A percentile compares a stretch with the other conserved stretches of the same genome.
These are phyloP conservation scores for Ustilago xerochloae DNA, from an alignment of 1,284 basidiomycete genomes.

Conservation along the genomic window DNA sequence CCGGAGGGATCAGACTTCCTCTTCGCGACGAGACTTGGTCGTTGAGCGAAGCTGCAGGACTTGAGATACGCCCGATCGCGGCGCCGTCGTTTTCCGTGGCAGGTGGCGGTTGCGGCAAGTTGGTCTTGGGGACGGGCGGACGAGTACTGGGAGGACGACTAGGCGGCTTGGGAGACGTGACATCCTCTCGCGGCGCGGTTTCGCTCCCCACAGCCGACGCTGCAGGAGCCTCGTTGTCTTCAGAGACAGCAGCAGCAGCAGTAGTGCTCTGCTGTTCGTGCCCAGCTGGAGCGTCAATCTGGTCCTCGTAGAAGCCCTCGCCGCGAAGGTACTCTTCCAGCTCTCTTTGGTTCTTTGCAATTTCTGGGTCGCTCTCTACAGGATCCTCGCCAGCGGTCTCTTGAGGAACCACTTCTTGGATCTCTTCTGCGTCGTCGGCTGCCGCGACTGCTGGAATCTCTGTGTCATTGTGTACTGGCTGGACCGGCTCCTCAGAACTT, in stretches of 20 bases:
- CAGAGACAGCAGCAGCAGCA: background rate
- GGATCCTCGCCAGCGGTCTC: conserved; percentile 9
- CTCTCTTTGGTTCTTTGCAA: conserved; percentile 46
- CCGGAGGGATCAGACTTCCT: conserved; percentile 31
- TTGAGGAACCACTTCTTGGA: background rate
- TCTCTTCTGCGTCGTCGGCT: background rate
- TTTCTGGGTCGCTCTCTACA: conserved; percentile 36
- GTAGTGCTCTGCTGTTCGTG: background rate
- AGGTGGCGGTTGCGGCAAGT: conserved; percentile 31
- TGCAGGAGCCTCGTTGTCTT: background rate
- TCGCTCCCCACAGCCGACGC: background rate
- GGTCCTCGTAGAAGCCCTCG: conserved; percentile 46
- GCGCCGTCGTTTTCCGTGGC: conserved; percentile 10
- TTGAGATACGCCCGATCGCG: conserved; percentile 16
- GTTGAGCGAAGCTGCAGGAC: conserved; percentile 2
- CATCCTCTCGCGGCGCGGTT: conserved; percentile 10
- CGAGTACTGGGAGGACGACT: conserved; percentile 53
- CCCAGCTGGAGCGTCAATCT: background rate
- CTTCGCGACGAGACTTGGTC: conserved; percentile 5
- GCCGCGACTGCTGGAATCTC: background rate
- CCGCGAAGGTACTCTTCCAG: conserved; percentile 53
- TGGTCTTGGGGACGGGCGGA: conserved; percentile 51
- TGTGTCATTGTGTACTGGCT: background rate
- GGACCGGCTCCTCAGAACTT: background rate
- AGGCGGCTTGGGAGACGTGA: conserved; percentile 35